Evolutionary conservation across 2,329 filamentous ascomycete species (phyloP), one percentile per base, ranked within the genome.

Genomic region (Eurotiales sp.): DNA sequence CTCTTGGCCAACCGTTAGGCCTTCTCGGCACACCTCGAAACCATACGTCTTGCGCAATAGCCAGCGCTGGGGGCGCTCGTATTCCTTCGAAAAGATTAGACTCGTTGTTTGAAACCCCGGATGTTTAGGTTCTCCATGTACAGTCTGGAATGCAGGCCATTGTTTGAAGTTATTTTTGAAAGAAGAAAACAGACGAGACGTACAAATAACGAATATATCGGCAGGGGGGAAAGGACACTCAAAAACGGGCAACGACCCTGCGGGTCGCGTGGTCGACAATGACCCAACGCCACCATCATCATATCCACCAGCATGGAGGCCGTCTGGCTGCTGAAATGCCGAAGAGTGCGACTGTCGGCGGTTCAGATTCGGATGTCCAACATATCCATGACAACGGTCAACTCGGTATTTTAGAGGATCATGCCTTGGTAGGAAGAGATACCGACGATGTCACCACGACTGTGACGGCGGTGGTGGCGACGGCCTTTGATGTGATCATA

Each of bases 401-500:
- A 40, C 4, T 8, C 17, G 23, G 27, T 41, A 21, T 41, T 41
- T n/a, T n/a, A n/a, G 25, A 5, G 36, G 30, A 44, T 7, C 32
- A 23, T 15, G 46, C 10, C 32, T 25, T 53, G 15, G 10, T 17
- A 22, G 46, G 36, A 30, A 45, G 52, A 42, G 44, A 39, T 47
- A 14, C 11, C 19, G 12, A 8, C 14, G 34, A 50, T 25, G 51
- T 42, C 12, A 51, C 53, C 10, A 54, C 53, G 39, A 56, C 55
- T 17, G 40, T 49, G 34, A 53, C 55, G 19, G 56, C 56, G 23
- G 51, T 58, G 14, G 54, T 59, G 29, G 56, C 55, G 25, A 63
- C 61, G 8, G 45, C 61, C 12, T 46, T 60, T 40, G 55, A 61
- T 39, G 51, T 61, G 43, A 56, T 62, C 17, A 53, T 56, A 21